Conservation (phyloP, 352 stramenopile genomes). For the Globisporangium orthogonon region DNA sequence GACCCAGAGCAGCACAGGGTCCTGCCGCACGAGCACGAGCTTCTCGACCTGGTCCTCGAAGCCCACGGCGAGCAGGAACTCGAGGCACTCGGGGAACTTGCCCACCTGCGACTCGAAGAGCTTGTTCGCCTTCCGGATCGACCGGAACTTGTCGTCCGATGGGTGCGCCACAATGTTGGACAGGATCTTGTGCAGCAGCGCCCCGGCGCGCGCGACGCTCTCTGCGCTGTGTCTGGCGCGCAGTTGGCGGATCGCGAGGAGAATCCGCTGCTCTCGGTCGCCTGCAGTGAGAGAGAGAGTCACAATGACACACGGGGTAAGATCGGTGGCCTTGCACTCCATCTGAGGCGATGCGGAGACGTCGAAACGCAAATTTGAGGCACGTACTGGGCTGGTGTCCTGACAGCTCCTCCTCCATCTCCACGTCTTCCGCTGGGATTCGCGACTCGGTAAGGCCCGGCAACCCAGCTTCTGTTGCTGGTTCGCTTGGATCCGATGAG, state of each 20-base stretch:
- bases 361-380: not conserved
- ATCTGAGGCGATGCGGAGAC: not conserved
- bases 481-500: not conserved
- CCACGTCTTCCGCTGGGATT: constrained; percentile 6
- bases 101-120: constrained; percentile 47
- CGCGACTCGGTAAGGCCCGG: not conserved
- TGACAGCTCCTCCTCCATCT: constrained; percentile 15
- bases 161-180: constrained; percentile 68
- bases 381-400: constrained; percentile 12
- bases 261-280: constrained; percentile 50
- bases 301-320: not conserved
- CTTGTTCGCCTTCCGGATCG: constrained; percentile 60
- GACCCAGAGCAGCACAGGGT: constrained; percentile 66
- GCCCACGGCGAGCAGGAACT: constrained; percentile 52
- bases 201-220: constrained; percentile 24
- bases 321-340: not conserved
- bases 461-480: not conserved
- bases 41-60: constrained; percentile 61
- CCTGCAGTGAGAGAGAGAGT: constrained; percentile 15
- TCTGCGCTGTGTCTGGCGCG: constrained; percentile 25
- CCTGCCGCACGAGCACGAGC: constrained; percentile 45
- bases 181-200: constrained; percentile 61
- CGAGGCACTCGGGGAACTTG: constrained; percentile 46
- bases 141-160: constrained; percentile 47
- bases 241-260: constrained; percentile 32